Evolutionary conservation across 2,329 filamentous ascomycete species (phyloP), one percentile per base, ranked within the genome.

Genomic region (Phialophora verrucosa): DNA sequence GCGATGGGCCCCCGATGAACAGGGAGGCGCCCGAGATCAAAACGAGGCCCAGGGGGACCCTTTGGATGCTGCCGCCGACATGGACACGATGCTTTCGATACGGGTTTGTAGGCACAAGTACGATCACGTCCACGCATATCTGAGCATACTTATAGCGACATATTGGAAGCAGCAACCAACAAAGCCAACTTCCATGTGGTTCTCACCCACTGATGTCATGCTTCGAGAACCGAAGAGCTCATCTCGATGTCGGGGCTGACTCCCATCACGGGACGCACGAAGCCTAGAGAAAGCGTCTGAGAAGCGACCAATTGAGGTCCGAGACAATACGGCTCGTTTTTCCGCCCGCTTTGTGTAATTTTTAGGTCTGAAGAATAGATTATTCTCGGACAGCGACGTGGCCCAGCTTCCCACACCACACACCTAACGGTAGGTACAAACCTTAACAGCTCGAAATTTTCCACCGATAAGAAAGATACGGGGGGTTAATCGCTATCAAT

Each of bases 1-100:
- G 53, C 29, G 53, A 31, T 35, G 53, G 53, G 29, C 14, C 53
- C 27, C 4, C 35, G n/a, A 32, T 56, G 42, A 32, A 47, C 51
- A 55, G 50, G 51, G 50, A 27, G 29, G 14, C 44, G 49, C 31
- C 59, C 31, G 59, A 38, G 59, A 61, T 53, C 47, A 61, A n/a
- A 31, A 31, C 53, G 25, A 51, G 25, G 20, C 49, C 47, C 49
- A 51, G 20, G 20, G 49, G 20, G 27, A 27, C 1, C 10, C 49
- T 12, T 27, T 51, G 0, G 49, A 27, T 29, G 25, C 20, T 29
- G 25, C 20, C 23, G 49, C 20, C 49, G 38, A n/a, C 38, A 8
- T 20, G 6, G 38, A n/a, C 14, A n/a, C 38, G 2, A 17, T 44
- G 17, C 1, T n/a, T n/a, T 17, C 17, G 38, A 44, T n/a, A n/a